These are phyloP conservation scores for Aspergillus sp. DNA, from an alignment of 2,329 filamentous ascomycete species.

Conservation along the genomic window DNA sequence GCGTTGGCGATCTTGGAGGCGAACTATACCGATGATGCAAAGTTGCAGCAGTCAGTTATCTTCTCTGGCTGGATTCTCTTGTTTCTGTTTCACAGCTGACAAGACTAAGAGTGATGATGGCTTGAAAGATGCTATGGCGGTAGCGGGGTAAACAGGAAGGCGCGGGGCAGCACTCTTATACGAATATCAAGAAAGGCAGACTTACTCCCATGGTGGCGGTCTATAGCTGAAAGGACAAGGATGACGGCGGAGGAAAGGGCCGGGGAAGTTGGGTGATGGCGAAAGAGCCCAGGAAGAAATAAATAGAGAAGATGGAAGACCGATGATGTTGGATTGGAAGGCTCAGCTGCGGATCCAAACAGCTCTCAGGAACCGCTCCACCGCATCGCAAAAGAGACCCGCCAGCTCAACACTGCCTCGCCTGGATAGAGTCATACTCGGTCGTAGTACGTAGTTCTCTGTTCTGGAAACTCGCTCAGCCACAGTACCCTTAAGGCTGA, in stretches of 20 bases:
- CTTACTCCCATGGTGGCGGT: constrained; percentile 5
- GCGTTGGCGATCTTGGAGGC: constrained; percentile 41
- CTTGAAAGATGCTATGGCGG: neutral
- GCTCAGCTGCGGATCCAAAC: neutral
- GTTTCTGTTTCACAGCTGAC: constrained; percentile 6
- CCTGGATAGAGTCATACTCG: neutral
- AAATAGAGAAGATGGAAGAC: neutral
- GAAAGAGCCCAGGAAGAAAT: neutral
- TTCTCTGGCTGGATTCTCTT: neutral
- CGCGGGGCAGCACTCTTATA: no score
- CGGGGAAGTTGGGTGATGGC: neutral
- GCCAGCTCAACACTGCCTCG: neutral
- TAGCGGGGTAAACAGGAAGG: constrained; percentile 2
- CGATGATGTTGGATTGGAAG: neutral
- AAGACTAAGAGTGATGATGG: neutral
- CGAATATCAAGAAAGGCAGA: neutral
- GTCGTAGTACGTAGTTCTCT: no score
- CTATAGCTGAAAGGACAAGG: neutral
- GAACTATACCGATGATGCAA: constrained; percentile 29
- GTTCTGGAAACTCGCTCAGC: neutral
- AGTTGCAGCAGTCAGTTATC: constrained; percentile 15
- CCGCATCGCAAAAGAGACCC: neutral
- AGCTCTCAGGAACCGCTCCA: neutral
- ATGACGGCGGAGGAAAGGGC: neutral
- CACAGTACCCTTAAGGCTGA: neutral